phyloP scores from a whole-genome alignment of 148 eudicot genomes.

The Agrostemma githago region DNA sequence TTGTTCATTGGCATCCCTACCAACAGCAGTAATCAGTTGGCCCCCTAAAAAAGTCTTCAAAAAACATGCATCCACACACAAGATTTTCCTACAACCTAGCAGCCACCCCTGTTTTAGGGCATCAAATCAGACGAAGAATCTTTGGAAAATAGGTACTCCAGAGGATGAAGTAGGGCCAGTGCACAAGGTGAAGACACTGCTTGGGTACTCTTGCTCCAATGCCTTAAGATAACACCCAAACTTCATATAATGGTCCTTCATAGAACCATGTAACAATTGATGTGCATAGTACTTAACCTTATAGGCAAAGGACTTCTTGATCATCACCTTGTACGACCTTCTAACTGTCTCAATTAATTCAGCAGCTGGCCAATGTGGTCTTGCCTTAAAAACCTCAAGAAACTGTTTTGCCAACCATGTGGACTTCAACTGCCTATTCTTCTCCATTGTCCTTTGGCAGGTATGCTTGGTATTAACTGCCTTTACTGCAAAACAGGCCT shows the following conservation, averaged over 20 bases:
- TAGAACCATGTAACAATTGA: not conserved
- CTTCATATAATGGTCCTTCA: not conserved
- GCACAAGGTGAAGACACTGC: not conserved
- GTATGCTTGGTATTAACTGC: not conserved
- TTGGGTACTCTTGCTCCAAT: not conserved
- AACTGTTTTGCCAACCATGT: slow-evolving; percentile 1
- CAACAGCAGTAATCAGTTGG: not conserved
- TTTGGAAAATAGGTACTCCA: not conserved
- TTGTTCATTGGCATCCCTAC: not conserved
- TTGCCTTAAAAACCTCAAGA: not conserved
- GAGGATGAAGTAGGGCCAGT: not conserved
- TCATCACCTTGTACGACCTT: not conserved
- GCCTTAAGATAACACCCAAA: not conserved
- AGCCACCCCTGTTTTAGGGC: not conserved
- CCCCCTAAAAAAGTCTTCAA: not conserved
- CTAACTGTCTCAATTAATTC: not conserved
- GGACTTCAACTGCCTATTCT: not conserved
- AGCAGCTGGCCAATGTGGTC: not conserved
- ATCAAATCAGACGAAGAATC: not conserved
- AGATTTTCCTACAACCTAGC: not conserved
- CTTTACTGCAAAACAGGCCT: not conserved
- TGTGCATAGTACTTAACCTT: not conserved
- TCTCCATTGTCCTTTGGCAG: not conserved
- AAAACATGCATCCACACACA: not conserved
- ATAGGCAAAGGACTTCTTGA: not conserved